A percentile compares a stretch with the other conserved stretches of the same genome.
phyloP scores from a whole-genome alignment of 2,329 filamentous ascomycete species.

The Paraconiothyrium sp. region DNA sequence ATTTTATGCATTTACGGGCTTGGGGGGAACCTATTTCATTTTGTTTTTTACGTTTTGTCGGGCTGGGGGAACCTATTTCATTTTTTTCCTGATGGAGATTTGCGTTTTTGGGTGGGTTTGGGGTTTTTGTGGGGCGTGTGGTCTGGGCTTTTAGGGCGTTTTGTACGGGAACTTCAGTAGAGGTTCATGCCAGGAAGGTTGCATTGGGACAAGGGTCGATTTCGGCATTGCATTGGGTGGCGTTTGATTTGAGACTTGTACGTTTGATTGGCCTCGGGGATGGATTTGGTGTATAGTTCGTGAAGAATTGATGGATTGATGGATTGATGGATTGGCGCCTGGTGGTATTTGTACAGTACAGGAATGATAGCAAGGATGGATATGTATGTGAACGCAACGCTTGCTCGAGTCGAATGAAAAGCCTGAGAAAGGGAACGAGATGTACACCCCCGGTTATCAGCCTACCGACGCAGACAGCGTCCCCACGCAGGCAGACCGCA shows the following conservation, averaged over 20 bases:
- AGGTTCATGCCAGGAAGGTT: too few relatives aligned
- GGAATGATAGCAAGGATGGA: too few relatives aligned
- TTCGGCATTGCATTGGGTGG: slow-evolving; percentile 8
- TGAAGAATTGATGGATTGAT: background rate
- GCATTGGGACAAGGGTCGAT: background rate
- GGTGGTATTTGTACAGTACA: background rate
- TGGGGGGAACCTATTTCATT: slow-evolving; percentile 48
- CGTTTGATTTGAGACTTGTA: background rate
- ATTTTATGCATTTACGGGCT: slow-evolving; percentile 24
- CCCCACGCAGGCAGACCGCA: slow-evolving; percentile 70
- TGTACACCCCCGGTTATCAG: background rate
- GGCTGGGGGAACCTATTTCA: slow-evolving; percentile 46
- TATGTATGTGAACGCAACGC: too few relatives aligned
- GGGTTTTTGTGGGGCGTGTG: slow-evolving; percentile 12
- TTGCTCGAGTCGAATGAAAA: too few relatives aligned
- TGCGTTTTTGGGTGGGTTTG: slow-evolving; percentile 13
- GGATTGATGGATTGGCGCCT: background rate
- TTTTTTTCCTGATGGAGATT: slow-evolving; percentile 35
- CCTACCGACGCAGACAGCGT: slow-evolving; percentile 44
- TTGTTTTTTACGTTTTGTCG: slow-evolving; percentile 35
- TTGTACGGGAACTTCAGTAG: background rate
- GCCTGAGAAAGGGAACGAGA: too few relatives aligned
- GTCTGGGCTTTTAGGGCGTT: slow-evolving; percentile 4
- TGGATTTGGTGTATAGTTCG: background rate
- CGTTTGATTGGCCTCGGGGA: background rate